Conservation (phyloP, 148 eudicot species). For the Fallopia convolvulus region DNA sequence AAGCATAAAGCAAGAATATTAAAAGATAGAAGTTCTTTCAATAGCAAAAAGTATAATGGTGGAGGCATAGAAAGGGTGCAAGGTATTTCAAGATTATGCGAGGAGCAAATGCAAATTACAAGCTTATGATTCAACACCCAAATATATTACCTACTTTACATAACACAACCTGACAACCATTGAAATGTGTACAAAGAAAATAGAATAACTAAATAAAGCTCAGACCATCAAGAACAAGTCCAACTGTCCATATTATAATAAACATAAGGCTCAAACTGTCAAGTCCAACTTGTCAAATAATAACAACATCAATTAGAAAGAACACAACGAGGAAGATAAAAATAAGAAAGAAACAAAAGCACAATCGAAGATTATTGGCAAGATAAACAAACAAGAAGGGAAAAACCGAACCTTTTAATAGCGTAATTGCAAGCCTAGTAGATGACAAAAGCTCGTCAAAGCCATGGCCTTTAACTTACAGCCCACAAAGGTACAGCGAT, state of each 20-base stretch:
- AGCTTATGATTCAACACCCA: background rate
- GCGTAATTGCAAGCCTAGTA: conserved; percentile 43
- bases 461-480: conserved; percentile 57
- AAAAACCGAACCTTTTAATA: conserved; percentile 17
- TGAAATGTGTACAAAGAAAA: background rate
- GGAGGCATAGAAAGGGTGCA: background rate
- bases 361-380: background rate
- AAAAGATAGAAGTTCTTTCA: background rate
- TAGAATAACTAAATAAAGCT: background rate
- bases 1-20: background rate
- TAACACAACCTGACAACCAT: background rate
- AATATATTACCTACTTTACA: background rate
- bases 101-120: background rate
- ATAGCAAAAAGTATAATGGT: background rate
- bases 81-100: background rate
- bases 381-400: background rate
- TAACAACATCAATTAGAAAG: background rate
- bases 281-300: background rate
- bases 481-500: conserved; percentile 30
- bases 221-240: background rate
- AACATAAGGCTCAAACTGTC: background rate
- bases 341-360: background rate
- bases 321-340: background rate
- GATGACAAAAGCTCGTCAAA: conserved; percentile 37
- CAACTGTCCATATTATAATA: background rate